Base-by-base conservation (phyloP, 257 asterid species). In the Cynanchum wilfordii region DNA sequence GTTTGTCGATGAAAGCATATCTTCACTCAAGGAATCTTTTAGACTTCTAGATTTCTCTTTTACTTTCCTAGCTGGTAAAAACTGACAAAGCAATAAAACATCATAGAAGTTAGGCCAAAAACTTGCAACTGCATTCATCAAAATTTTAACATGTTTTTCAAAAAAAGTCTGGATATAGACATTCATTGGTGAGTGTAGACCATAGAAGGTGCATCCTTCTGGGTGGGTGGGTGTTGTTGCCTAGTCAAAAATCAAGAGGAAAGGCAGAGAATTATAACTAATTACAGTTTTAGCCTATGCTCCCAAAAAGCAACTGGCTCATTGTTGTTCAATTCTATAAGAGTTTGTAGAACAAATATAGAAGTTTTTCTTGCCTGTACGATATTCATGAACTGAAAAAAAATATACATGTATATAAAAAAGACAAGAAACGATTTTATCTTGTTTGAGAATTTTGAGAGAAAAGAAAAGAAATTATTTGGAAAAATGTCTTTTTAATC, bases 41-140 rank as follows among this genome's bases (percentile, higher is more conserved):
- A 93, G 82, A 82, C 79, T 82, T 69, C 75, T 73, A 44, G 97
- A 94, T 81, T 80, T 87, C 82, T 89, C 96, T 82, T 89, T 87
- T 30, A 93, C 98, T 86, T 88, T 89, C 72, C 81, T 67, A 13
- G 97, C 85, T 12, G 98, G 97, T 83, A 93, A 85, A 76, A 88
- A 87, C 98, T 93, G 89, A 69, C 79, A 82, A 65, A 78, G 73
- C 24, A 69, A 69, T 40, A 66, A 73, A 69, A 44, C 13, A 40
- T 22, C 13, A 42, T 24, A 63, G 29, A 38, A 73, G 71, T 63
- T 38, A 45, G 63, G 56, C 59, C 30, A 10, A 10, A 45, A 58
- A 19, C 17, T 27, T 54, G 65, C 6, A 54, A n/a, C 66, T 59
- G 42, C 66, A 59, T 12, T 59, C 29, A 1, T 59, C 19, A 25